These are phyloP conservation scores for Dendrobium huoshanense DNA, from an alignment of 106 monocot species.

Conservation along the genomic window DNA sequence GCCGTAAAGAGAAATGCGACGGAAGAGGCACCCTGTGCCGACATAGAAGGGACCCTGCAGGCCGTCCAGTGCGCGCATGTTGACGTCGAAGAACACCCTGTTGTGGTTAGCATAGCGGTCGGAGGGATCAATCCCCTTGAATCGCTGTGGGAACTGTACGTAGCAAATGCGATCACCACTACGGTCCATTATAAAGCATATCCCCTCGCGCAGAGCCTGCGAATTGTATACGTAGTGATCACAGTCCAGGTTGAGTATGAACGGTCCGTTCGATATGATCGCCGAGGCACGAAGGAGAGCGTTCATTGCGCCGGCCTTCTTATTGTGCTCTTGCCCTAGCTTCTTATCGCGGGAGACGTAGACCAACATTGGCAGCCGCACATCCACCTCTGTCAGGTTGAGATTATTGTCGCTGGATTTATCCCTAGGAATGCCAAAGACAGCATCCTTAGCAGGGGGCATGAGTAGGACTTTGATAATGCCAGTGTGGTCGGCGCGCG, in stretches of 20 bases:
- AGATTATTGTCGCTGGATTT: not conserved
- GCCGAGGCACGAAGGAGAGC: slow-evolving; percentile 30
- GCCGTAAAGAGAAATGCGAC: too few species aligned
- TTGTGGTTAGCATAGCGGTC: slow-evolving; percentile 62
- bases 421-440: not conserved
- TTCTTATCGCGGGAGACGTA: slow-evolving; percentile 33
- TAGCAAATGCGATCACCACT: slow-evolving; percentile 51
- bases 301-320: slow-evolving; percentile 35
- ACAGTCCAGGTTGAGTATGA: slow-evolving; percentile 19
- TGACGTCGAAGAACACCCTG: too few species aligned
- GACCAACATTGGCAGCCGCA: slow-evolving; percentile 22
- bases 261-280: slow-evolving; percentile 28
- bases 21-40: too few species aligned
- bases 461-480: slow-evolving; percentile 44
- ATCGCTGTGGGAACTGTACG: slow-evolving; percentile 56
- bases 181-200: slow-evolving; percentile 57
- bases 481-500: slow-evolving; percentile 44
- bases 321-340: slow-evolving; percentile 29
- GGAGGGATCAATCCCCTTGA: slow-evolving; percentile 60
- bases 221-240: slow-evolving; percentile 16
- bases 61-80: too few species aligned
- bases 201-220: slow-evolving; percentile 9
- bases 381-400: slow-evolving; percentile 12
- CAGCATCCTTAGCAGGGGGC: slow-evolving; percentile 20
- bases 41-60: too few species aligned